phyloP scores from a whole-genome alignment of 192 early-diverging fungal species.

The Phlyctochytrium planicorne region DNA sequence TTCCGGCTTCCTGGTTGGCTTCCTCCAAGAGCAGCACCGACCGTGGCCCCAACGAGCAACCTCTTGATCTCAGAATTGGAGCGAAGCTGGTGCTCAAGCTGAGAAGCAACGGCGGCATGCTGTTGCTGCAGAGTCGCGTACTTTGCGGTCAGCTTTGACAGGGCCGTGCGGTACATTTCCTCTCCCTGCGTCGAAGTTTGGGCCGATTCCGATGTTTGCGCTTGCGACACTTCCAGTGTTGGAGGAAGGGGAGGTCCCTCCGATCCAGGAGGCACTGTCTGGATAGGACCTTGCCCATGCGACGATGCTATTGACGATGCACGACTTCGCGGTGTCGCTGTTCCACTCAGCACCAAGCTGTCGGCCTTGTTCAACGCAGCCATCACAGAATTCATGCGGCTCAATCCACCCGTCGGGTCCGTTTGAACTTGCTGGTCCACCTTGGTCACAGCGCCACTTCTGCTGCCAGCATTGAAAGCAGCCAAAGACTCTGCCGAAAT shows the following conservation, averaged over 20 bases:
- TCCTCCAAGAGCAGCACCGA: conserved; percentile 3
- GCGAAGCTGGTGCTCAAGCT: conserved; percentile 26
- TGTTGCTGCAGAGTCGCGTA: conserved; percentile 27
- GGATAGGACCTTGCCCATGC: neutral
- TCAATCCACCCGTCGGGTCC: neutral
- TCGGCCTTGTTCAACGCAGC: neutral
- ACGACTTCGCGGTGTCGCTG: neutral
- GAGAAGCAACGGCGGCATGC: conserved; percentile 5
- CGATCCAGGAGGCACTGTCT: too few species aligned
- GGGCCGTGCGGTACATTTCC: conserved; percentile 11
- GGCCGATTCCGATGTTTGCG: neutral
- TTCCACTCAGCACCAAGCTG: neutral
- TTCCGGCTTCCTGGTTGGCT: neutral
- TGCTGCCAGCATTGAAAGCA: neutral
- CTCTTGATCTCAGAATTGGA: conserved; percentile 29
- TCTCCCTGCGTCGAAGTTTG: neutral
- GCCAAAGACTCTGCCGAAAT: neutral
- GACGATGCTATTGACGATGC: neutral
- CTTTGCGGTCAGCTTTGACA: conserved; percentile 24
- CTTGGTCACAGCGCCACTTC: neutral
- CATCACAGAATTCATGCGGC: neutral
- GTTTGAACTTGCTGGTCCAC: neutral
- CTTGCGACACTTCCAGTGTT: neutral
- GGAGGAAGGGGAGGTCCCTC: neutral
- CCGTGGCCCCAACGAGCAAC: conserved; percentile 16